These are phyloP conservation scores for Neonectria coccinea DNA, from an alignment of 2,329 filamentous ascomycete species.

Conservation along the genomic window DNA sequence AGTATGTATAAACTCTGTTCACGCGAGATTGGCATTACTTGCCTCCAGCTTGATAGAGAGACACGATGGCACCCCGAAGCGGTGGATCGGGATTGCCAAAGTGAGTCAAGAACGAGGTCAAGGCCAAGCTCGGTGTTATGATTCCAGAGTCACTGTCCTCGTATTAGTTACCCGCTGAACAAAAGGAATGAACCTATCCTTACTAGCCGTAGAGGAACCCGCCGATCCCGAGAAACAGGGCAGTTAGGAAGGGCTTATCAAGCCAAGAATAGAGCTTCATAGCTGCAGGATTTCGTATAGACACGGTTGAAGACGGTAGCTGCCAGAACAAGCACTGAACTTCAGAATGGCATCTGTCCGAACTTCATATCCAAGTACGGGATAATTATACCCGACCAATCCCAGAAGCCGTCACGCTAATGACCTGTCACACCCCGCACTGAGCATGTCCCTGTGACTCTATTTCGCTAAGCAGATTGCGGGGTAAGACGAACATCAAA, in stretches of 20 bases:
- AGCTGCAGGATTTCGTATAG: neutral
- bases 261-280: conserved; percentile 49
- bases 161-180: neutral
- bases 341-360: neutral
- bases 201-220: conserved; percentile 56
- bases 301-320: neutral
- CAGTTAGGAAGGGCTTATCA: conserved; percentile 54
- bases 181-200: conserved; percentile 14
- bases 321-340: neutral
- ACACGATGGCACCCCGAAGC: conserved; percentile 54
- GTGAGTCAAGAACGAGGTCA: conserved; percentile 51
- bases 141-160: conserved; percentile 54
- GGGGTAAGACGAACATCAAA: conserved; percentile 27
- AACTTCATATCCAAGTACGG: conserved; percentile 19
- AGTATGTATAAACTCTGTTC: neutral
- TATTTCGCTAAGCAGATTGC: conserved; percentile 33
- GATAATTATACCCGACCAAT: conserved; percentile 33
- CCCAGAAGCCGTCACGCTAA: conserved; percentile 2
- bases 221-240: conserved; percentile 54
- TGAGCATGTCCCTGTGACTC: conserved; percentile 4
- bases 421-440: conserved; percentile 24
- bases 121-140: conserved; percentile 54
- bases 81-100: conserved; percentile 52
- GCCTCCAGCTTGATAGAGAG: conserved; percentile 56
- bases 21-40: neutral